Base-by-base conservation (phyloP, 106 monocot genomes). In the Allium fistulosum region DNA sequence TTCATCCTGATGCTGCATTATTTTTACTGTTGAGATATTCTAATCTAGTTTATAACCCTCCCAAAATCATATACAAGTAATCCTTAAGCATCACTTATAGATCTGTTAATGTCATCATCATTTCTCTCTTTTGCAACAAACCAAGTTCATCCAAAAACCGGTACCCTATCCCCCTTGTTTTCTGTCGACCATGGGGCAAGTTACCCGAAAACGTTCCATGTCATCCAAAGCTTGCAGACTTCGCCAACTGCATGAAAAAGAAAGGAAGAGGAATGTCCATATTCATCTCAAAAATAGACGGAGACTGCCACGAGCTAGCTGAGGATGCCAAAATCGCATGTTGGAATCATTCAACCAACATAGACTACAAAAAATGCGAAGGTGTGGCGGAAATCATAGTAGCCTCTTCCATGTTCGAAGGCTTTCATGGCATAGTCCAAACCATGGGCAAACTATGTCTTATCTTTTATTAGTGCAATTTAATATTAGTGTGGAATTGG, bases 221-320 rank as follows among this genome's bases (percentile, higher is more conserved):
- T n/a, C 97, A 99, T 75, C 92, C 97, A 7, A 92, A 99, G 77
- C 97, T 99, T 59, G 97, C 97, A 46, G 97, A 99, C 72, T 99
- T 99, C 51, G 97, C 97, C 14, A 99, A 99, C 61, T 99, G 88
- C 77, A 83, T 99, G 89, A 99, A 99, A 79, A 99, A 99, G 76
- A 99, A 99, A 70, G 97, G 97, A 13, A 86, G 92, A 49, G 92
- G 97, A 13, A 93, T 99, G 97, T 93, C 97, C 8, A 89, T 99
- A 46, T 99, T 92, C 46, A 84, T 79, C 14, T 92, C 92, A 0
- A 92, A 90, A 53, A 84, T 99, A 0, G 97, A 99, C 47, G 97
- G 97, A 0, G 97, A 99, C 75, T 99, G 93, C 57, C 82, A 84
- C 46, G 88, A 84, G 52, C 66, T 80, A 11, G 97, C 97, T 8